Percentiles rank a stretch among this genome's conserved stretches.
These are phyloP conservation scores for Ogataea kodamae DNA, from an alignment of 805 yeast genomes.

Conservation along the genomic window DNA sequence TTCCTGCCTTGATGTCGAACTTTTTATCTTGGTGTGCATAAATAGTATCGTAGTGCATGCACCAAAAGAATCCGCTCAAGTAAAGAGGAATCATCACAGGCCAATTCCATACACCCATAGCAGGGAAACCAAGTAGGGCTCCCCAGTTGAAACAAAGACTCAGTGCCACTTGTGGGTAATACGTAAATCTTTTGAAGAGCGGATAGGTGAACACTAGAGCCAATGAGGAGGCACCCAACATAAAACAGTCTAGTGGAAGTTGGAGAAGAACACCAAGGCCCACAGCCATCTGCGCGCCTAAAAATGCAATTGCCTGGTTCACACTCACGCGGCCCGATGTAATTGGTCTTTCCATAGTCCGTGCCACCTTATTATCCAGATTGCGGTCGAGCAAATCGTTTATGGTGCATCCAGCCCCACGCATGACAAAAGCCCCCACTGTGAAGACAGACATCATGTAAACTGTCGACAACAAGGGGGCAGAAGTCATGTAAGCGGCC, in stretches of 20 bases:
- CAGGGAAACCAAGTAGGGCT: conserved; percentile 89
- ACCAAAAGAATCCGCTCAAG: conserved; percentile 79
- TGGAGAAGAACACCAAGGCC: conserved; percentile 71
- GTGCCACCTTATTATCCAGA: conserved; percentile 77
- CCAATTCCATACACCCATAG: conserved; percentile 82
- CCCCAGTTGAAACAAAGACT: conserved; percentile 93
- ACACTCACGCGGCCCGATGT: conserved; percentile 79
- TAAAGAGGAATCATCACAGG: conserved; percentile 76
- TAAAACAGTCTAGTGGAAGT: conserved; percentile 78
- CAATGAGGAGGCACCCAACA: conserved; percentile 76
- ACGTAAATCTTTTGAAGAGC: conserved; percentile 87
- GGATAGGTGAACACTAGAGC: conserved; percentile 86
- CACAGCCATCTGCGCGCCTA: conserved; percentile 67
- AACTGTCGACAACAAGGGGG: conserved; percentile 60
- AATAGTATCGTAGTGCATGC: conserved; percentile 92
- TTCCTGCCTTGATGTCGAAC: conserved; percentile 86
- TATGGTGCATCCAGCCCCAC: conserved; percentile 97
- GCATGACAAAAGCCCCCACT: conserved; percentile 83
- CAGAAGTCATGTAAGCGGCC: conserved; percentile 74
- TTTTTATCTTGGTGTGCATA: conserved; percentile 97
- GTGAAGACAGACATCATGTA: conserved; percentile 70
- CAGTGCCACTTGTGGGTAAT: conserved; percentile 86
- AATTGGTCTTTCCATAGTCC: conserved; percentile 90
- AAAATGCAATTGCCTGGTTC: conserved; percentile 64
- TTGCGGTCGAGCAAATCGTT: conserved; percentile 86